These are phyloP conservation scores for Thalassiosira exigua DNA, from an alignment of 352 stramenopile genomes.

Conservation along the genomic window DNA sequence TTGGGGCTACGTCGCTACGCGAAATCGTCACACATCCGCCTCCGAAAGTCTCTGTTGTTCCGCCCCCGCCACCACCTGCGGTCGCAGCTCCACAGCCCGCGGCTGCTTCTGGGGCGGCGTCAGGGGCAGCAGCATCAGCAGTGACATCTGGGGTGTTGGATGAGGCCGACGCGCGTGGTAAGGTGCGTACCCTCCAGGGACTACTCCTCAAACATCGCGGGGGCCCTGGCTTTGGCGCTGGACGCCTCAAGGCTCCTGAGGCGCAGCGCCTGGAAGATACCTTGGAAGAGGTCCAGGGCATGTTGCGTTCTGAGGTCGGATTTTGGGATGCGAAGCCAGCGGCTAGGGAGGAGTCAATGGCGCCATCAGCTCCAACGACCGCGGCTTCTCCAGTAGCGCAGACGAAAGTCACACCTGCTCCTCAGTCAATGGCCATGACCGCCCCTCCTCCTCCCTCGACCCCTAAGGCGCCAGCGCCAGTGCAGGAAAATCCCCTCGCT, in stretches of 20 bases:
- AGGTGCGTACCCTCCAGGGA: constrained; percentile 76
- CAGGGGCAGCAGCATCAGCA: constrained; percentile 1
- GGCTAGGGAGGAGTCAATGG: neutral
- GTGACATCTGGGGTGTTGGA: neutral
- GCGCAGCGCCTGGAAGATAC: constrained; percentile 64
- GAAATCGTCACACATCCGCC: neutral
- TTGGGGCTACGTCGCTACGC: neutral
- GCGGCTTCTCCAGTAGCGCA: neutral
- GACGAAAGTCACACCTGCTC: no score
- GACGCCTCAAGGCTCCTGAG: constrained; percentile 71
- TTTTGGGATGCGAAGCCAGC: neutral
- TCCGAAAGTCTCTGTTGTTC: neutral
- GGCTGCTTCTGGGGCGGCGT: neutral
- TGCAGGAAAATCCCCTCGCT: constrained; percentile 40
- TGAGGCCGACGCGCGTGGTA: constrained; percentile 55
- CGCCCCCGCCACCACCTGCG: constrained; percentile 8
- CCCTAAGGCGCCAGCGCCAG: constrained; percentile 1
- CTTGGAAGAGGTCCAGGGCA: constrained; percentile 54
- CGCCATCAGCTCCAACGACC: neutral
- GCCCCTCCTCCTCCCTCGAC: constrained; percentile 9
- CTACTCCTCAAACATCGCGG: constrained; percentile 84
- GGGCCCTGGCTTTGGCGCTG: constrained; percentile 80
- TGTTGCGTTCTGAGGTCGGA: constrained; percentile 58
- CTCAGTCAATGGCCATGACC: neutral
- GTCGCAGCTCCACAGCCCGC: neutral